Evolutionary conservation across 257 asterid species (phyloP).

Genomic region (Penstemon davidsonii): DNA sequence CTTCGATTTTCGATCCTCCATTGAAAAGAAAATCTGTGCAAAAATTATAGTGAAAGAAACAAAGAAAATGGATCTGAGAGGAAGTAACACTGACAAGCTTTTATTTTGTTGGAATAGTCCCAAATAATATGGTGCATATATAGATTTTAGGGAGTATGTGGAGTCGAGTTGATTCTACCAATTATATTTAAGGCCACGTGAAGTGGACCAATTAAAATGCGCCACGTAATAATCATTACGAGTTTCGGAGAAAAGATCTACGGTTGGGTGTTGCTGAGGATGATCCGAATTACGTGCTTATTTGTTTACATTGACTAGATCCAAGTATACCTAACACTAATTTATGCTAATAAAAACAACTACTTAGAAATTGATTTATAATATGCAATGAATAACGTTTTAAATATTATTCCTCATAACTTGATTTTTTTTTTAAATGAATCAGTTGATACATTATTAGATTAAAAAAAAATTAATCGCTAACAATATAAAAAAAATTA

Average conservation of each 20-base stretch:
- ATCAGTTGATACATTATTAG: too few relatives aligned
- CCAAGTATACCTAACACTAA: too few relatives aligned
- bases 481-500: too few relatives aligned
- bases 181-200: slow-evolving; percentile 49
- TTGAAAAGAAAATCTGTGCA: slow-evolving; percentile 10
- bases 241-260: neutral
- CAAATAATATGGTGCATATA: slow-evolving; percentile 24
- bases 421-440: too few relatives aligned
- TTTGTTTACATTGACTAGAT: too few relatives aligned
- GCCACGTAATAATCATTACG: slow-evolving; percentile 34
- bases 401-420: too few relatives aligned
- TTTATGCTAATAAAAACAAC: too few relatives aligned
- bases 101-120: neutral
- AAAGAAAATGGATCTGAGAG: neutral
- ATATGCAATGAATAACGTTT: too few relatives aligned
- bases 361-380: too few relatives aligned
- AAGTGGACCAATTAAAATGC: slow-evolving; percentile 33
- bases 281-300: too few relatives aligned
- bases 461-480: too few relatives aligned
- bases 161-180: slow-evolving; percentile 58
- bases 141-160: slow-evolving; percentile 37
- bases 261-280: too few relatives aligned
- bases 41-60: neutral
- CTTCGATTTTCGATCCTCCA: slow-evolving; percentile 60
- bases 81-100: neutral